Evolutionary conservation across 2,329 filamentous ascomycete species (phyloP), one percentile per base, ranked within the genome.

Genomic region (Aschersonia sp.): DNA sequence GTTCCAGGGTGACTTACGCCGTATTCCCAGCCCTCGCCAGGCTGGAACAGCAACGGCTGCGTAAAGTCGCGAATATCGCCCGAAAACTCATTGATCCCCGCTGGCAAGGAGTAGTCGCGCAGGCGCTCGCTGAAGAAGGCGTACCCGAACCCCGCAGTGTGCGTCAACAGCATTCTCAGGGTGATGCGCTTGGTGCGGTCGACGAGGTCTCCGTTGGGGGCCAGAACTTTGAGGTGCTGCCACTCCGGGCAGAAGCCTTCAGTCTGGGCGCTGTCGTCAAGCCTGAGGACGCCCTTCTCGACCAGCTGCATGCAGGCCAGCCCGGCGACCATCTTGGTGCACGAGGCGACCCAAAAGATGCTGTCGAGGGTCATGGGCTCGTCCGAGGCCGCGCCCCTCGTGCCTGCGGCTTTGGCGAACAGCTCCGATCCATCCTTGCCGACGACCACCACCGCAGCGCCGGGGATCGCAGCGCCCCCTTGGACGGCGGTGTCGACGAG

Each of bases 21-120:
- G 29, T 84, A 83, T 48, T 76, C 69, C 74, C 77, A 84, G 4
- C 65, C 65, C 30, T 72, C 69, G 0, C 80, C 80, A 0, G 81
- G 81, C 52, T 84, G 77, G 52, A 80, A 77, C 1, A 83, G 58
- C 12, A 85, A 59, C 1, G 79, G 75, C 48, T 62, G 57, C 37
- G 70, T 55, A 42, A 81, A 63, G 30, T 77, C 77, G 32, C 67
- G 65, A 12, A 70, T 55, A 5, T 74, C 65, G 0, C 73, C 73
- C 0, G 70, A 71, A 54, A 82, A 76, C 55, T 82, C 79, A 48
- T 82, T 74, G 5, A 71, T 55, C 0, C 76, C 75, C 0, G 64
- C 60, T 0, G 76, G 76, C 10, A 66, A 62, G 2, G 62, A 62
- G 59, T 65, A 73, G 11, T 76, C 62, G 12, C 68, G 55, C 30